Evolutionary conservation across 2,329 filamentous ascomycete genomes (phyloP), one percentile per base, ranked within the genome.

Genomic region (Aquanectria penicillioides): DNA sequence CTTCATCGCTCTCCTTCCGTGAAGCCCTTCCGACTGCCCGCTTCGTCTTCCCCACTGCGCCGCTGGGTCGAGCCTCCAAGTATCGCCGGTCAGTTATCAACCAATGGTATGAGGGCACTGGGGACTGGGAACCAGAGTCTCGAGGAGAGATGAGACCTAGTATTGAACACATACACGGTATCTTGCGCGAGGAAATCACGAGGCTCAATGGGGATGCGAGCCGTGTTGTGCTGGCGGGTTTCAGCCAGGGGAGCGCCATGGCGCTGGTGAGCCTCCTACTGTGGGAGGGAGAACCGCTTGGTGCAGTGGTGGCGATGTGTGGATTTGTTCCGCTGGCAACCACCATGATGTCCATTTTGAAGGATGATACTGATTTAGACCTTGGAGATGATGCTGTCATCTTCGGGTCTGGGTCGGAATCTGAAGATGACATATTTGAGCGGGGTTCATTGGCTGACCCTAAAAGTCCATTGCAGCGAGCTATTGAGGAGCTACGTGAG

Each of bases 181-280:
- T 83, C 1, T 9, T 84, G 1, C 48, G 55, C 4, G 36, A 57
- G 0, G 81, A 83, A 57, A 71, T 77, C 1, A 64, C 48, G 1
- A n/a, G 67, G 0, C 54, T 84, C 0, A 44, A 43, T 0, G 73
- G 72, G 0, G 77, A 80, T 4, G 61, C 73, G 0, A 48, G 62
- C 11, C 79, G 76, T 36, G 69, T 86, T 0, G 68, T 83, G 1
- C 59, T 86, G 0, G 79, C 80, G 33, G 83, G 83, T 0, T 68
- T 86, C 15, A 86, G 84, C 44, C 83, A 86, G 61, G 84, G 84
- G 0, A 83, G 81, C 61, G 83, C 83, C 3, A 78, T 79, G 36
- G 70, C 75, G 0, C 57, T 86, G 57, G 65, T 76, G 15, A 72
- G 77, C 9, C 61, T 78, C 54, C 55, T 86, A 52, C 69, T 79